Percentiles rank a stretch among this genome's conserved stretches.
phyloP scores from a whole-genome alignment of 2,329 filamentous ascomycete species.

The Penicillium paneum region DNA sequence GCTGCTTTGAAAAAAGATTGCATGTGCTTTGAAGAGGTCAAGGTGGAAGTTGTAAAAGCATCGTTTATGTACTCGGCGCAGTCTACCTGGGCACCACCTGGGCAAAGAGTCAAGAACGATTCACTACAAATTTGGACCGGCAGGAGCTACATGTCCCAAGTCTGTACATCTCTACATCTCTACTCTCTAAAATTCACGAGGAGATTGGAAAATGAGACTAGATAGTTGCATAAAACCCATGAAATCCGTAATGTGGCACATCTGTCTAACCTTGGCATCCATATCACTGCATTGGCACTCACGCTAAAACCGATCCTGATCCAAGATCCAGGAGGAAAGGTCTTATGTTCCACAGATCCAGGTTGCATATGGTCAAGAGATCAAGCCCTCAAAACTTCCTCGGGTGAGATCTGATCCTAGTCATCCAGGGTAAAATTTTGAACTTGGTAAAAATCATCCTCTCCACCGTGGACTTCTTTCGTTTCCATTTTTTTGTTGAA shows the following conservation, averaged over 20 bases:
- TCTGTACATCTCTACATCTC: background rate
- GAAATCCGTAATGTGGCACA: background rate
- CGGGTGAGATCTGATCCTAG: background rate
- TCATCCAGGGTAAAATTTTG: background rate
- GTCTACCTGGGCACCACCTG: background rate
- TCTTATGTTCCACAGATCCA: background rate
- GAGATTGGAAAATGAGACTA: background rate
- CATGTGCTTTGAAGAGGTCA: background rate
- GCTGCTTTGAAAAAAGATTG: background rate
- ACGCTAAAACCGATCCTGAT: background rate
- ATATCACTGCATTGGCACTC: background rate
- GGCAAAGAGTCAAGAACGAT: background rate
- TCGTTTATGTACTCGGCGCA: background rate
- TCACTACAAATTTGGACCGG: background rate
- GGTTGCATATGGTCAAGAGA: background rate
- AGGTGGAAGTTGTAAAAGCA: background rate
- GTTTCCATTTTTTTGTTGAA: background rate
- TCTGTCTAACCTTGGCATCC: background rate
- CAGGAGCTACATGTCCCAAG: background rate
- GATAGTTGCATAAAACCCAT: background rate
- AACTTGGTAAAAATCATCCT: background rate
- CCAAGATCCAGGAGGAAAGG: background rate
- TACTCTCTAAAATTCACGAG: background rate
- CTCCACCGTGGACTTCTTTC: background rate
- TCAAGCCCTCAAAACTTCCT: background rate